Evolutionary conservation across 2,329 filamentous ascomycete genomes (phyloP).

Genomic region (Clonostachys chloroleuca): DNA sequence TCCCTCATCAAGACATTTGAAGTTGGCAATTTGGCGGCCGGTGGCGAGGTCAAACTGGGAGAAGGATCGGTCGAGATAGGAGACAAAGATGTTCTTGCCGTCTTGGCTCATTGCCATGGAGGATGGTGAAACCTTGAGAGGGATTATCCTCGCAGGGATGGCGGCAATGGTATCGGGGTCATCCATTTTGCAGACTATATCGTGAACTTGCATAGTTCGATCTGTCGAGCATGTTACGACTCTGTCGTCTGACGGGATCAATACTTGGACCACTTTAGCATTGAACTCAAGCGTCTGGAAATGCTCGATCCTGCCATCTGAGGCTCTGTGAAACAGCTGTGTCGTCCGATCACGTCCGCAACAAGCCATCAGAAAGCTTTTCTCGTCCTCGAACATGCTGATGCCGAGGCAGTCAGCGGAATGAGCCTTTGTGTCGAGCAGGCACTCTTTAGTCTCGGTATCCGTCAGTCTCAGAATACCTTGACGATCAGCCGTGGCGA

Average conservation of each 20-base stretch:
- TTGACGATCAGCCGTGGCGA: conserved; percentile 81
- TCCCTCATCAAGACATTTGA: conserved; percentile 80
- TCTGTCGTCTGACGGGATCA: conserved; percentile 71
- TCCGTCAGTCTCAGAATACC: conserved; percentile 76
- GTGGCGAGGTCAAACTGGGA: conserved; percentile 60
- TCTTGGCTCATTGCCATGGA: conserved; percentile 73
- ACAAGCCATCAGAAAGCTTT: conserved; percentile 67
- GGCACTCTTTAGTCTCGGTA: conserved; percentile 51
- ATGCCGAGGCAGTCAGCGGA: conserved; percentile 81
- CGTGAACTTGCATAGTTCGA: conserved; percentile 78
- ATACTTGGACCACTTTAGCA: conserved; percentile 70
- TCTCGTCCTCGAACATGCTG: conserved; percentile 60
- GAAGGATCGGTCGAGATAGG: conserved; percentile 55
- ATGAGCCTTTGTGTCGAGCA: conserved; percentile 79
- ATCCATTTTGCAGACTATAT: conserved; percentile 66
- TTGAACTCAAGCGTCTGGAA: conserved; percentile 93
- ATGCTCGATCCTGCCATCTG: conserved; percentile 60
- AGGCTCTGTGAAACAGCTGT: conserved; percentile 72
- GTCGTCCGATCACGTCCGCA: conserved; percentile 88
- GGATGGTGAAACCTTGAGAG: conserved; percentile 79
- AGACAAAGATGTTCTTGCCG: conserved; percentile 52
- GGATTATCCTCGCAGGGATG: conserved; percentile 70
- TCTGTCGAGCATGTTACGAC: conserved; percentile 87
- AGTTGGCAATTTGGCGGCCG: conserved; percentile 66
- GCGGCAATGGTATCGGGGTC: conserved; percentile 68